Evolutionary conservation across 1,284 basidiomycete genomes (phyloP).

Genomic region (Puccinia polysora): DNA sequence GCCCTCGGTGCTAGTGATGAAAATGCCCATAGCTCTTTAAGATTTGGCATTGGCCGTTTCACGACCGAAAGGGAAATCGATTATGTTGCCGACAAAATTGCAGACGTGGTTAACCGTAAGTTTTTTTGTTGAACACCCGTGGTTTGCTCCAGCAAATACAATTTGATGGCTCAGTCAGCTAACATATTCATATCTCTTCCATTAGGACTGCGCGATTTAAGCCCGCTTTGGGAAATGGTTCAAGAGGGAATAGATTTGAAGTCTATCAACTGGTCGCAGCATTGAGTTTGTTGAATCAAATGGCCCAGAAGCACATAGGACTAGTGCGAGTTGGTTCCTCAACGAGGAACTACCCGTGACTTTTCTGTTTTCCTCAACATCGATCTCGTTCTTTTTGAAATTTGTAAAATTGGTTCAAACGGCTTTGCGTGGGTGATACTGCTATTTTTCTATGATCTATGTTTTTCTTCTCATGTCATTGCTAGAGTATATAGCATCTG

Average conservation of each 20-base stretch:
- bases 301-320: too few species aligned
- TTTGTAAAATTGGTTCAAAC: too few species aligned
- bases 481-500: too few species aligned
- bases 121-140: slow-evolving; percentile 56
- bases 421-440: too few species aligned
- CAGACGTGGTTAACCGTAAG: slow-evolving; percentile 70
- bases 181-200: slow-evolving; percentile 10
- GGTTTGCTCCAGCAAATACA: neutral
- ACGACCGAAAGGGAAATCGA: slow-evolving; percentile 97
- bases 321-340: too few species aligned
- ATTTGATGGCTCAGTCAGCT: neutral
- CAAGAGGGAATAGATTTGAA: slow-evolving; percentile 94
- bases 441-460: too few species aligned
- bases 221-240: slow-evolving; percentile 94
- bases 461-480: too few species aligned
- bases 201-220: slow-evolving; percentile 48
- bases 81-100: slow-evolving; percentile 84
- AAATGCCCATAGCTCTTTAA: slow-evolving; percentile 95
- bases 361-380: too few species aligned
- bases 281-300: too few species aligned
- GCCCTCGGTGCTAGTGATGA: slow-evolving; percentile 96
- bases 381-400: too few species aligned
- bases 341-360: too few species aligned
- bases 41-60: slow-evolving; percentile 97
- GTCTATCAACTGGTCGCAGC: slow-evolving; percentile 83